Conservation (phyloP, 805 yeast genomes). For the Candida chauliodis region DNA sequence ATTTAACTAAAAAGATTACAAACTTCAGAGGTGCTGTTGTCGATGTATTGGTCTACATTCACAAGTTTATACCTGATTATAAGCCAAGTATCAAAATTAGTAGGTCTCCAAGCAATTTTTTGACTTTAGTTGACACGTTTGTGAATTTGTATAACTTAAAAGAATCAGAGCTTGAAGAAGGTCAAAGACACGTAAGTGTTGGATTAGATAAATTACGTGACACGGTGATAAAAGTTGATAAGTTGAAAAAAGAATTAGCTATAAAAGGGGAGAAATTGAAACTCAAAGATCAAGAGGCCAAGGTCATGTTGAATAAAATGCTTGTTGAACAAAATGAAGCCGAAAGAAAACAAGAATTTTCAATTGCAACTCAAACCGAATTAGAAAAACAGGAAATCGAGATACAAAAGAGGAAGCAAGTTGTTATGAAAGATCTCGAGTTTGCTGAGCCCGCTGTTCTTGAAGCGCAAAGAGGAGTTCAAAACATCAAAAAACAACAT, state of each 20-base stretch:
- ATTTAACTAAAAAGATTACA: conserved; percentile 6
- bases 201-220: conserved; percentile 78
- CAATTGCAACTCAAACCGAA: conserved; percentile 69
- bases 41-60: conserved; percentile 45
- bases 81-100: conserved; percentile 8
- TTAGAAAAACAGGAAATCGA: conserved; percentile 63
- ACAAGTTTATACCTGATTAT: conserved; percentile 23
- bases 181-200: conserved; percentile 64
- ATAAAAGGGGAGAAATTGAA: conserved; percentile 48
- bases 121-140: conserved; percentile 49
- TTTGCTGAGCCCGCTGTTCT: conserved; percentile 79
- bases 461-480: conserved; percentile 88
- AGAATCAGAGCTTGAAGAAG: conserved; percentile 51
- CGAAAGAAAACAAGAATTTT: conserved; percentile 84
- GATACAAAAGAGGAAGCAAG: conserved; percentile 49
- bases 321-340: conserved; percentile 86
- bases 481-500: conserved; percentile 88
- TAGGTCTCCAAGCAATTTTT: conserved; percentile 52
- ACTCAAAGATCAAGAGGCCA: conserved; percentile 65
- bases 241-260: conserved; percentile 51
- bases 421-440: conserved; percentile 63
- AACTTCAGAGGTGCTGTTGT: conserved; percentile 45
- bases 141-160: conserved; percentile 37
- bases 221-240: conserved; percentile 69
- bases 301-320: conserved; percentile 68